Percentiles rank a stretch among this genome's conserved stretches.
Conservation (phyloP, 2,329 filamentous ascomycete species). For the Pseudovirgaria hyperparasitica region DNA sequence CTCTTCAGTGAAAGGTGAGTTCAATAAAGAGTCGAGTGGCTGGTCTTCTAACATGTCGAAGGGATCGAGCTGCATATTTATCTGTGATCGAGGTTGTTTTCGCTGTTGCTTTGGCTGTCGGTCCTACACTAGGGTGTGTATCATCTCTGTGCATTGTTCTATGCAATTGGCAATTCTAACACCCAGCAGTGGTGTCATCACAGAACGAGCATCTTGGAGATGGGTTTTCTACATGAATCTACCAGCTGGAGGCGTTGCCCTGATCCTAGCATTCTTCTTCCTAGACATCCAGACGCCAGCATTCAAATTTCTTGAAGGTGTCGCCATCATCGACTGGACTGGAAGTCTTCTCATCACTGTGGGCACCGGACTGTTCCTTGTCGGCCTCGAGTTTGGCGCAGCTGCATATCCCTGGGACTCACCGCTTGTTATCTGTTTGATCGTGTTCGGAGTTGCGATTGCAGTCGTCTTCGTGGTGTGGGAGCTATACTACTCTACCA, state of each 20-base stretch:
- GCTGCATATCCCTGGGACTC: constrained; percentile 34
- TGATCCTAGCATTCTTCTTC: constrained; percentile 12
- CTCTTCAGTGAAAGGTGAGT: constrained; percentile 46
- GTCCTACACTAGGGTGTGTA: constrained; percentile 40
- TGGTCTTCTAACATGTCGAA: too few relatives aligned
- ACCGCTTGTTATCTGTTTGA: constrained; percentile 36
- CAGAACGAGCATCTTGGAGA: constrained; percentile 22
- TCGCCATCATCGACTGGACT: constrained; percentile 38
- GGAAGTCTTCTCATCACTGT: constrained; percentile 32
- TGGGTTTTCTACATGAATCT: constrained; percentile 30
- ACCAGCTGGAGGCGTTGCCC: constrained; percentile 12
- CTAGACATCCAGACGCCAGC: constrained; percentile 31
- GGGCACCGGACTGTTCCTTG: constrained; percentile 31
- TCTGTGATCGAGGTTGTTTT: constrained; percentile 40
- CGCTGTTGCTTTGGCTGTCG: constrained; percentile 40
- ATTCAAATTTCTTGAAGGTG: too few relatives aligned
- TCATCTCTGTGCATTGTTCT: too few relatives aligned
- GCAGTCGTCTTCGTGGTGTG: constrained; percentile 38
- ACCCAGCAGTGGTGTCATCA: constrained; percentile 10
- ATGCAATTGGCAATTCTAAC: too few relatives aligned
- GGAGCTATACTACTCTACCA: constrained; percentile 46
- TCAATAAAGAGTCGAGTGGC: too few relatives aligned
- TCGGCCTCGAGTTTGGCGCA: constrained; percentile 37
- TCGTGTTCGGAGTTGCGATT: constrained; percentile 32
- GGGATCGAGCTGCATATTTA: constrained; percentile 36